Evolutionary conservation across 2,329 filamentous ascomycete species (phyloP).

Genomic region (Aureobasidium sp.): DNA sequence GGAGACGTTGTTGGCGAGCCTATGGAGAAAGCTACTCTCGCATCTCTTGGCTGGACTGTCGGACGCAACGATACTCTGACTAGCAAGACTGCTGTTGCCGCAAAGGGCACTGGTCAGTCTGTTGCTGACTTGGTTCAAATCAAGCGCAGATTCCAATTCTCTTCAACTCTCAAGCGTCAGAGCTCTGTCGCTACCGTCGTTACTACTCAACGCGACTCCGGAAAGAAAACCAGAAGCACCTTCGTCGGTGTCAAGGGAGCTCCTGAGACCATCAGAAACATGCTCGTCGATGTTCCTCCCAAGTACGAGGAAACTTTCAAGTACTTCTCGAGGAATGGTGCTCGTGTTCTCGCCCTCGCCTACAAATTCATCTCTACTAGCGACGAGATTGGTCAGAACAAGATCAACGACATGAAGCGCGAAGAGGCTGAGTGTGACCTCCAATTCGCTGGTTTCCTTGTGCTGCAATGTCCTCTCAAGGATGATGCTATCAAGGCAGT

Average conservation of each 20-base stretch:
- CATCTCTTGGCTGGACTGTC: constrained; percentile 85
- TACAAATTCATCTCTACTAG: constrained; percentile 86
- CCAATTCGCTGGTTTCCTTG: constrained; percentile 88
- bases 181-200: constrained; percentile 84
- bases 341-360: constrained; percentile 83
- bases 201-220: constrained; percentile 60
- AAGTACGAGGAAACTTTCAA: constrained; percentile 98
- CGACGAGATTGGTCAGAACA: constrained; percentile 69
- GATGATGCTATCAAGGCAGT: constrained; percentile 92
- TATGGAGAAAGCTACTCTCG: constrained; percentile 95
- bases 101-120: constrained; percentile 34
- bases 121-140: constrained; percentile 76
- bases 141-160: constrained; percentile 96
- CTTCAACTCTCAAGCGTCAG: constrained; percentile 89
- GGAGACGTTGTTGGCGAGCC: constrained; percentile 96
- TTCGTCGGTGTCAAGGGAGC: constrained; percentile 96
- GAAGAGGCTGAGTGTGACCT: constrained; percentile 82
- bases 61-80: constrained; percentile 79
- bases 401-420: constrained; percentile 88
- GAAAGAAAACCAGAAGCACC: constrained; percentile 70
- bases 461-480: constrained; percentile 91
- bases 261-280: constrained; percentile 91
- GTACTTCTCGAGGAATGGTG: constrained; percentile 92
- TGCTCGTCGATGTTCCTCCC: constrained; percentile 72
- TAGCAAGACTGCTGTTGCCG: constrained; percentile 49